These are phyloP conservation scores for Rhizophagus clarus DNA, from an alignment of 192 early-diverging fungal species.

Conservation along the genomic window DNA sequence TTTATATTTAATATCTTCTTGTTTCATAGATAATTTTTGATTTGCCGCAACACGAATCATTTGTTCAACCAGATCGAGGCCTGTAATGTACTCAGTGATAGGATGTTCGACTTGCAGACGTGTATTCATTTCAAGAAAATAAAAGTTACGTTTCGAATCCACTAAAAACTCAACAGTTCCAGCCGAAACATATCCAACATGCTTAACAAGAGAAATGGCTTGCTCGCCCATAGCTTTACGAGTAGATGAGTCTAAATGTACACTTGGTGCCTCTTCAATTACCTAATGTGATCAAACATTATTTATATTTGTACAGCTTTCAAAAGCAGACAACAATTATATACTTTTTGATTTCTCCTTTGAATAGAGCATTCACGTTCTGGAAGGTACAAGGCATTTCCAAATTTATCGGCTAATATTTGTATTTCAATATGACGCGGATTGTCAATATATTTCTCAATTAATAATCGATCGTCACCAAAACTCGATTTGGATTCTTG, in stretches of 20 bases:
- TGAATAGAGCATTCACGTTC: slow-evolving; percentile 91
- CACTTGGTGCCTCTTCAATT: slow-evolving; percentile 84
- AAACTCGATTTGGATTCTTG: slow-evolving; percentile 83
- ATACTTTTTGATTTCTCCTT: slow-evolving; percentile 74
- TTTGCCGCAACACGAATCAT: slow-evolving; percentile 93
- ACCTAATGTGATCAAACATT: slow-evolving; percentile 37
- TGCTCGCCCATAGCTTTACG: slow-evolving; percentile 78
- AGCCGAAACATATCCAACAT: slow-evolving; percentile 74
- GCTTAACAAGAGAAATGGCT: slow-evolving; percentile 71
- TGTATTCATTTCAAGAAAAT: slow-evolving; percentile 84
- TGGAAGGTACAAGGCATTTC: slow-evolving; percentile 81
- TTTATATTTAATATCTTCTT: slow-evolving; percentile 75
- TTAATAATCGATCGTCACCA: slow-evolving; percentile 85
- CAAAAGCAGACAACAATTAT: background rate
- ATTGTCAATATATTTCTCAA: slow-evolving; percentile 91
- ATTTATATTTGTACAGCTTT: background rate
- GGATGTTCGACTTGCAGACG: slow-evolving; percentile 82
- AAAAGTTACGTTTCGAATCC: slow-evolving; percentile 73
- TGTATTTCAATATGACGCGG: slow-evolving; percentile 81
- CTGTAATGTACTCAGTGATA: slow-evolving; percentile 79
- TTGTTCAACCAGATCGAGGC: slow-evolving; percentile 90
- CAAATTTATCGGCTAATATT: slow-evolving; percentile 67
- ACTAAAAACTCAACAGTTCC: slow-evolving; percentile 81
- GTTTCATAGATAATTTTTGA: slow-evolving; percentile 69
- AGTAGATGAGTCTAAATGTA: slow-evolving; percentile 62